A percentile compares a stretch with the other conserved stretches of the same genome.
Evolutionary conservation across 1,284 basidiomycete species (phyloP).

Genomic region (Microbotryum silenes-acaulis): DNA sequence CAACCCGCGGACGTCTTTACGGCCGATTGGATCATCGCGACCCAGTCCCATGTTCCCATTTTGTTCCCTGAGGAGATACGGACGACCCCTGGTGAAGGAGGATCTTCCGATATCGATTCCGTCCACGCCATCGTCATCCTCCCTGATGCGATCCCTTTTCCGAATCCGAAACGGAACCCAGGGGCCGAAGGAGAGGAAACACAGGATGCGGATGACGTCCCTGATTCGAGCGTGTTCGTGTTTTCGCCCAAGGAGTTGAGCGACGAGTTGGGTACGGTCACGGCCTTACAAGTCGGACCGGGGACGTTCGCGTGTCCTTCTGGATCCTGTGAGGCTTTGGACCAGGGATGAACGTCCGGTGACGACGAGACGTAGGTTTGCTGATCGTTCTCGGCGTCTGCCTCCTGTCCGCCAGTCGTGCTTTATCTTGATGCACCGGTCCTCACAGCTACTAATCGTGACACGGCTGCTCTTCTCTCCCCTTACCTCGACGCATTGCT

Average conservation of each 20-base stretch:
- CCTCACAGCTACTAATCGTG: not conserved
- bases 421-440: slow-evolving; percentile 40
- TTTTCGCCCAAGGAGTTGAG: slow-evolving; percentile 64
- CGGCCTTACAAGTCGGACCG: slow-evolving; percentile 68
- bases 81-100: not conserved
- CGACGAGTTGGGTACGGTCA: slow-evolving; percentile 54
- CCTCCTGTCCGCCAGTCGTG: slow-evolving; percentile 36
- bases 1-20: slow-evolving; percentile 46
- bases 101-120: slow-evolving; percentile 32
- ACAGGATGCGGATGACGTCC: slow-evolving; percentile 32
- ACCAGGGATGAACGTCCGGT: slow-evolving; percentile 1
- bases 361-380: slow-evolving; percentile 22
- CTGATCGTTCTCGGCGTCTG: not conserved
- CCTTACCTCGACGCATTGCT: too few relatives aligned
- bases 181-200: slow-evolving; percentile 31
- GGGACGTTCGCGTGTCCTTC: slow-evolving; percentile 75
- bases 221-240: slow-evolving; percentile 50
- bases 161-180: slow-evolving; percentile 34
- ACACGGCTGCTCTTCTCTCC: not conserved
- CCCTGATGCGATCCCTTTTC: slow-evolving; percentile 46
- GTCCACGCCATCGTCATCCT: slow-evolving; percentile 65
- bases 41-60: slow-evolving; percentile 48
- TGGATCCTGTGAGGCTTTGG: slow-evolving; percentile 59
- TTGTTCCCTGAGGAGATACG: slow-evolving; percentile 37
- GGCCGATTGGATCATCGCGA: slow-evolving; percentile 43